These are phyloP conservation scores for Helenozyma baotianmanensis DNA, from an alignment of 805 yeast species.

Conservation along the genomic window DNA sequence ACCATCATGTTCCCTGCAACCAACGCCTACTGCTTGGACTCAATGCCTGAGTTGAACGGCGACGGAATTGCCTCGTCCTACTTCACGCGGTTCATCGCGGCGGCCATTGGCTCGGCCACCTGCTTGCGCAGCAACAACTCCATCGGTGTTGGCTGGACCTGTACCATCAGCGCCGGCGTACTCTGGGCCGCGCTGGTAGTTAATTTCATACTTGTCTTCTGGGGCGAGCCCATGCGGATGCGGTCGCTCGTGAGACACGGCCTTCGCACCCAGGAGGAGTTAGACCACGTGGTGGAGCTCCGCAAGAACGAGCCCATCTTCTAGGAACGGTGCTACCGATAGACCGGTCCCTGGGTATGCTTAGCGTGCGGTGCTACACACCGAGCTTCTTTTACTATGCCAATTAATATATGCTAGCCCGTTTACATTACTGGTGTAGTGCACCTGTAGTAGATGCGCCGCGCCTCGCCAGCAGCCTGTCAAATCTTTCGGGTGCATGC, in stretches of 20 bases:
- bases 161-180: slow-evolving; percentile 44
- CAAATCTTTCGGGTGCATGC: too few species aligned
- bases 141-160: slow-evolving; percentile 56
- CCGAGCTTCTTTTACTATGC: too few species aligned
- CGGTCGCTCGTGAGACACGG: slow-evolving; percentile 2
- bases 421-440: too few species aligned
- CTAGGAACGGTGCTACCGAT: too few species aligned
- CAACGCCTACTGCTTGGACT: slow-evolving; percentile 57
- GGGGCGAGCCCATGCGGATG: slow-evolving; percentile 37
- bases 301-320: too few species aligned
- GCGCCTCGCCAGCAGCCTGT: too few species aligned
- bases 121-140: slow-evolving; percentile 41
- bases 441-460: too few species aligned
- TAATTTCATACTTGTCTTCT: slow-evolving; percentile 28
- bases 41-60: slow-evolving; percentile 50
- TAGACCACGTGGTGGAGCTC: neutral
- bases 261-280: neutral
- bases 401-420: too few species aligned
- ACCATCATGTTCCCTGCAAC: slow-evolving; percentile 48
- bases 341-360: too few species aligned
- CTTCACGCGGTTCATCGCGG: slow-evolving; percentile 45
- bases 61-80: slow-evolving; percentile 56
- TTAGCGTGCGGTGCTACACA: too few species aligned
- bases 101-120: slow-evolving; percentile 49
- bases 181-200: slow-evolving; percentile 35